Percentiles rank a stretch among this genome's conserved stretches.
phyloP scores from a whole-genome alignment of 305 asterid genomes.

The Fraxinus platypoda region DNA sequence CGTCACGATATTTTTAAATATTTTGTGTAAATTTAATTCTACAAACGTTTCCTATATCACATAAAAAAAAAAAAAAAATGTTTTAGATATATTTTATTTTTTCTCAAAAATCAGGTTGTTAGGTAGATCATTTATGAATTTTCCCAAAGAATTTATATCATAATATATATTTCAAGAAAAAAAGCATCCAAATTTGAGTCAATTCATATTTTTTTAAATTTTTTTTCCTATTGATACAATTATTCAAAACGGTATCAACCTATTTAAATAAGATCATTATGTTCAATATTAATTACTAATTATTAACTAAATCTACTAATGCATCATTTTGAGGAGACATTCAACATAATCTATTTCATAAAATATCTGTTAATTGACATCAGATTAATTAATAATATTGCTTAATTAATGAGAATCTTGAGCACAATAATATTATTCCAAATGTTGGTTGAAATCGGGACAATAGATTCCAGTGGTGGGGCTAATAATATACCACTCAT shows the following conservation, averaged over 20 bases:
- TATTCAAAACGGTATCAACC: background rate
- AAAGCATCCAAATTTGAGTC: background rate
- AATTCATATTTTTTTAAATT: background rate
- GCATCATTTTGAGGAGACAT: constrained; percentile 40
- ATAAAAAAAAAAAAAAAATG: background rate
- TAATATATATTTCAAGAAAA: background rate
- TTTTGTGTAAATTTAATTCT: background rate
- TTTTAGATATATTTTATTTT: background rate
- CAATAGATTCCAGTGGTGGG: constrained; percentile 70
- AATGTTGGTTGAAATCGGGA: constrained; percentile 76
- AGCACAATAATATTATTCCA: constrained; percentile 69
- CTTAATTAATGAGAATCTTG: constrained; percentile 41
- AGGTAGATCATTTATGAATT: background rate
- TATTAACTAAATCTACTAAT: constrained; percentile 28
- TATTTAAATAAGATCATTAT: background rate
- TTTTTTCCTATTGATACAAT: background rate
- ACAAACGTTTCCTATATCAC: background rate
- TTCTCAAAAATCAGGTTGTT: background rate
- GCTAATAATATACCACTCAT: constrained; percentile 52
- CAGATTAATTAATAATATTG: constrained; percentile 11
- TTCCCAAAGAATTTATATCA: background rate
- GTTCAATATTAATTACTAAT: background rate
- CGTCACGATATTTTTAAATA: background rate
- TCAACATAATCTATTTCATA: constrained; percentile 33
- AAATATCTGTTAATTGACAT: constrained; percentile 10